Evolutionary conservation across 768 basidiomycete genomes (phyloP), one percentile per base, ranked within the genome.

Genomic region (Strobilomyces dryophilus): DNA sequence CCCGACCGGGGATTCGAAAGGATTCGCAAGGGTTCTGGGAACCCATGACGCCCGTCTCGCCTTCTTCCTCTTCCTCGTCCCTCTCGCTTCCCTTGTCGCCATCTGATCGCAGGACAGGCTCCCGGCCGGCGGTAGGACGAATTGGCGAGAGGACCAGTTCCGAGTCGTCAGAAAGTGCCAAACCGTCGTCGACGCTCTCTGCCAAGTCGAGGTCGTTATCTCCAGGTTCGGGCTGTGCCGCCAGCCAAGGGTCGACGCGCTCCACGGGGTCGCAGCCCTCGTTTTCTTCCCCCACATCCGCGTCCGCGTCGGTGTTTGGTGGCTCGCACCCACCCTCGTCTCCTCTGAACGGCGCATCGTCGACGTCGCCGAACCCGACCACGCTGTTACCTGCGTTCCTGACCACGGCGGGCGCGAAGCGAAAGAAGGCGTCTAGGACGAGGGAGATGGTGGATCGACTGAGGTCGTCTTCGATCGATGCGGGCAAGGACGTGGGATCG

Each of bases 1-100:
- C 46, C 12, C 43, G 47, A 10, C 31, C 48, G 15, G 61, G 48
- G 10, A 46, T 66, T 21, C 55, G 57, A n/a, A 66, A 56, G 41
- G 58, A 66, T 56, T 46, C 61, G 20, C 66, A 66, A 5, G 66
- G 66, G 26, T 67, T 67, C 39, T 67, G 66, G 66, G 64, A 61
- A n/a, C 52, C 61, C 20, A 42, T 53, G 27, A 47, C 37, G 4
- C 53, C 59, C 2, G 12, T 54, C 6, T 63, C 61, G 8, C 61
- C 66, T 18, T 61, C 51, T 26, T 61, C 48, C 26, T 66, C 61
- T 11, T 61, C 47, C 21, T 66, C 61, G 11, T 61, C 47, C 21
- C 63, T 61, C 21, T 61, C 57, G 0, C 52, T 49, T 10, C 49
- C 59, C 24, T 20, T 54, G 18, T 64, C 64, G 10, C 57, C 58